These are phyloP conservation scores for Suhomyces coccinellae DNA, from an alignment of 1,139 yeast species.

Conservation along the genomic window DNA sequence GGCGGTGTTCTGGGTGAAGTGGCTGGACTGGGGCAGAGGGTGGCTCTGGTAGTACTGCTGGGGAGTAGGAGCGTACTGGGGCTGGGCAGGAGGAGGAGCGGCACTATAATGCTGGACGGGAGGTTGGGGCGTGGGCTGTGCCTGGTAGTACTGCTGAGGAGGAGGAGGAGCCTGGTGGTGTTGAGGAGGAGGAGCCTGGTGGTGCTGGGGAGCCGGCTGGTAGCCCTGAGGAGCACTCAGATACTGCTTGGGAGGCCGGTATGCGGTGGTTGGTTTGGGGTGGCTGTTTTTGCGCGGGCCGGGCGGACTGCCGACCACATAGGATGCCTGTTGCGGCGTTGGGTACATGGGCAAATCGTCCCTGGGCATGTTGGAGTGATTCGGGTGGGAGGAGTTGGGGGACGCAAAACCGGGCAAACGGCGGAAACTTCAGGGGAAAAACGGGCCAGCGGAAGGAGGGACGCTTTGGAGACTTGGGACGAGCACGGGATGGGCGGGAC, in stretches of 20 bases:
- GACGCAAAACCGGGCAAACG: neutral
- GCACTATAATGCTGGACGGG: slow-evolving; percentile 10
- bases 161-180: slow-evolving; percentile 8
- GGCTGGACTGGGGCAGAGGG: slow-evolving; percentile 12
- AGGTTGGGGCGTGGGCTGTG: slow-evolving; percentile 19
- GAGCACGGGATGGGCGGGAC: neutral
- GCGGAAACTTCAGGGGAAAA: neutral
- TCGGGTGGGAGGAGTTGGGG: neutral
- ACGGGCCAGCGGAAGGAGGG: neutral
- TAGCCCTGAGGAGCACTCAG: slow-evolving; percentile 18
- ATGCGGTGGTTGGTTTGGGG: slow-evolving; percentile 16
- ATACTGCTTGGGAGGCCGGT: slow-evolving; percentile 21
- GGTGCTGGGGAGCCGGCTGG: slow-evolving; percentile 12
- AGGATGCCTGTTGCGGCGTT: slow-evolving; percentile 49
- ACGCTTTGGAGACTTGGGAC: neutral
- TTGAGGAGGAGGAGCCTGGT: neutral
- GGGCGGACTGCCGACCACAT: slow-evolving; percentile 27
- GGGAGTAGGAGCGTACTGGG: slow-evolving; percentile 17
- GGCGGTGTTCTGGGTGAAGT: slow-evolving; percentile 12
- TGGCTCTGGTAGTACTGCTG: slow-evolving; percentile 18
- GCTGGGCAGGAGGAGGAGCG: slow-evolving; percentile 11
- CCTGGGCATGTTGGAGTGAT: slow-evolving; percentile 22
- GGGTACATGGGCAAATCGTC: slow-evolving; percentile 51
- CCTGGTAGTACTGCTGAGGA: slow-evolving; percentile 16
- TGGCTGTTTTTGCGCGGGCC: slow-evolving; percentile 18